These are phyloP conservation scores for Penicillium lagena DNA, from an alignment of 495 filamentous ascomycete genomes.

Conservation along the genomic window DNA sequence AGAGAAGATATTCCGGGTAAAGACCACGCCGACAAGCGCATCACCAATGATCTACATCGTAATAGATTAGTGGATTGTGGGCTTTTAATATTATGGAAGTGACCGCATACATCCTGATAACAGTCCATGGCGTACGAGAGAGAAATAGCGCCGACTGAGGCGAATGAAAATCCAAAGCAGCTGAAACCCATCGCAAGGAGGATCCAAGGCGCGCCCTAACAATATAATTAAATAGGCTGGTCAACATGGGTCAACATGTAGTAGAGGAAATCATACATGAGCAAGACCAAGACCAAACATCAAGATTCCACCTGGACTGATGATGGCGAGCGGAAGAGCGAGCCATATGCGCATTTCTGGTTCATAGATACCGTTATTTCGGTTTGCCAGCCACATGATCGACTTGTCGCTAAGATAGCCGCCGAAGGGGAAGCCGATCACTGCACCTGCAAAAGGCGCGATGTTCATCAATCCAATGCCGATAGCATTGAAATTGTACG, in stretches of 20 bases:
- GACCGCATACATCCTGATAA: too few relatives aligned
- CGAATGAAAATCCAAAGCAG: too few relatives aligned
- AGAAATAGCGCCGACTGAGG: too few relatives aligned
- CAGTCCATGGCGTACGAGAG: too few relatives aligned
- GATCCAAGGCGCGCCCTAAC: too few relatives aligned
- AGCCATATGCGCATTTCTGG: slow-evolving; percentile 34
- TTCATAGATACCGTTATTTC: slow-evolving; percentile 35
- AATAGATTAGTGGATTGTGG: background rate
- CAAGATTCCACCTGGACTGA: slow-evolving; percentile 19
- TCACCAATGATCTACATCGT: too few relatives aligned
- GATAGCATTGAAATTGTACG: slow-evolving; percentile 32
- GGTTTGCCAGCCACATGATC: slow-evolving; percentile 26
- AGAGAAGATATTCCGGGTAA: too few relatives aligned
- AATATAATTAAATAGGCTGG: too few relatives aligned
- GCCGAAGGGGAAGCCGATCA: slow-evolving; percentile 25
- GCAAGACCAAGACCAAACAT: slow-evolving; percentile 29
- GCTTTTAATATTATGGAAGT: background rate
- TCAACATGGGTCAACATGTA: too few relatives aligned
- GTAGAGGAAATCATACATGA: slow-evolving; percentile 7
- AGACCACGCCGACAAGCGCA: too few relatives aligned
- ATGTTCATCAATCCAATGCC: slow-evolving; percentile 33
- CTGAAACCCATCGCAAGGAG: too few relatives aligned
- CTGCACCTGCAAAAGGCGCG: slow-evolving; percentile 28
- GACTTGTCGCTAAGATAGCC: slow-evolving; percentile 30
- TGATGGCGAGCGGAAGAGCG: slow-evolving; percentile 16